A percentile compares a stretch with the other conserved stretches of the same genome.
phyloP scores from a whole-genome alignment of 495 filamentous ascomycete genomes.

The Daldinia childiae region DNA sequence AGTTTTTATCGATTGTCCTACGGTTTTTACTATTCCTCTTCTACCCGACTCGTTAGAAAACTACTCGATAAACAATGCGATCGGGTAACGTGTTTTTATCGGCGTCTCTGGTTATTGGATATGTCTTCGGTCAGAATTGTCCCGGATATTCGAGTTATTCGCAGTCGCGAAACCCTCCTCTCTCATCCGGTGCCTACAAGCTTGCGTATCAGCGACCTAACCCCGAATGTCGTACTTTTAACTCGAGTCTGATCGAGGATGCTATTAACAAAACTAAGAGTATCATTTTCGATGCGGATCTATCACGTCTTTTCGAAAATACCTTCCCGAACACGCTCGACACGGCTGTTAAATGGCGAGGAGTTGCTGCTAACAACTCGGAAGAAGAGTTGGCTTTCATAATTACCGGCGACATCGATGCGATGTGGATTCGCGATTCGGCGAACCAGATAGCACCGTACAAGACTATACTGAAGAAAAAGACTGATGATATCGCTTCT shows the following conservation, averaged over 20 bases:
- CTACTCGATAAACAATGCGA: conserved; percentile 23
- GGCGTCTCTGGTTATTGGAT: conserved; percentile 9
- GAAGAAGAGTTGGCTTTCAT: conserved; percentile 72
- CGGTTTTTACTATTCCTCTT: neutral
- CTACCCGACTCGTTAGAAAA: neutral
- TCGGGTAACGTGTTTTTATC: conserved; percentile 13
- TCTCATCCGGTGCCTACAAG: conserved; percentile 52
- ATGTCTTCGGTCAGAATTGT: conserved; percentile 28
- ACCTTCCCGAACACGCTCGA: conserved; percentile 70
- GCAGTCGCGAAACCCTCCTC: conserved; percentile 46
- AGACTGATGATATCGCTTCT: conserved; percentile 62
- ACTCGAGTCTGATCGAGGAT: conserved; percentile 62
- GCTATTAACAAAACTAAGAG: conserved; percentile 56
- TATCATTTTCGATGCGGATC: conserved; percentile 65
- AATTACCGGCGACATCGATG: conserved; percentile 72
- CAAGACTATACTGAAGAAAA: conserved; percentile 62
- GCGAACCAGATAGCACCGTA: conserved; percentile 71
- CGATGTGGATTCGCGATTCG: conserved; percentile 73
- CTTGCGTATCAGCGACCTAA: conserved; percentile 66
- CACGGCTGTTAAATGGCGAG: conserved; percentile 69
- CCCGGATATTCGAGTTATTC: conserved; percentile 42
- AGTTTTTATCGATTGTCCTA: neutral
- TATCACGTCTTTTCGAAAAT: conserved; percentile 70
- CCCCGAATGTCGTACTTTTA: conserved; percentile 67
- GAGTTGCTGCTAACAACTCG: conserved; percentile 58